phyloP scores from a whole-genome alignment of 306 rosid genomes.

The Calophaca sinica region DNA sequence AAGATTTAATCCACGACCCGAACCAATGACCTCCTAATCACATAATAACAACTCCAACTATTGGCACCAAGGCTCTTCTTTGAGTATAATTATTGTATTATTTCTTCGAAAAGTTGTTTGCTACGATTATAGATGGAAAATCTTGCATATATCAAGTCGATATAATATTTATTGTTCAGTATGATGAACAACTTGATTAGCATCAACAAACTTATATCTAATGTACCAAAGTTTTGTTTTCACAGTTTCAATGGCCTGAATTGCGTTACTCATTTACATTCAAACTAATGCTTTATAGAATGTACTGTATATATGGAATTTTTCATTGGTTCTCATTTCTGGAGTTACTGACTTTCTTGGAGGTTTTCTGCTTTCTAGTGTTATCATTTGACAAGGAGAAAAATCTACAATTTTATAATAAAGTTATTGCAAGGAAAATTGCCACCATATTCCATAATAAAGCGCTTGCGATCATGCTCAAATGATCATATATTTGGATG shows the following conservation, averaged over 20 bases:
- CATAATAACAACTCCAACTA: background rate
- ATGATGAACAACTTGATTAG: conserved; percentile 17
- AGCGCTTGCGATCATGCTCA: too few species aligned
- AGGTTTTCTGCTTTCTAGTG: background rate
- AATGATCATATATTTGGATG: too few species aligned
- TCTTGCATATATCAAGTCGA: conserved; percentile 6
- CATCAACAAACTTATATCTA: conserved; percentile 3
- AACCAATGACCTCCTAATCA: background rate
- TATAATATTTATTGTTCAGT: background rate
- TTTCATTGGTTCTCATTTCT: background rate
- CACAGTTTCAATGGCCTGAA: conserved; percentile 21
- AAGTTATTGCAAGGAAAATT: background rate
- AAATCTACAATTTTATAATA: background rate
- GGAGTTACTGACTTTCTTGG: too few species aligned
- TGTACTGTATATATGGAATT: background rate
- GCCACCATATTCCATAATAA: background rate
- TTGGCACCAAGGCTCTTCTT: too few species aligned
- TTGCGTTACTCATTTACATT: conserved; percentile 8
- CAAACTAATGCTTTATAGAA: background rate
- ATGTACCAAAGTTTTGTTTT: background rate
- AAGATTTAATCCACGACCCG: background rate
- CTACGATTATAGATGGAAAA: background rate
- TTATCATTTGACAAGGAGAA: conserved; percentile 1
- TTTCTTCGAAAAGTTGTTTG: background rate
- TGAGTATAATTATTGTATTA: conserved; percentile 6